A percentile compares a stretch with the other conserved stretches of the same genome.
Evolutionary conservation across 2,329 filamentous ascomycete species (phyloP).

Genomic region (Talaromyces sp.): DNA sequence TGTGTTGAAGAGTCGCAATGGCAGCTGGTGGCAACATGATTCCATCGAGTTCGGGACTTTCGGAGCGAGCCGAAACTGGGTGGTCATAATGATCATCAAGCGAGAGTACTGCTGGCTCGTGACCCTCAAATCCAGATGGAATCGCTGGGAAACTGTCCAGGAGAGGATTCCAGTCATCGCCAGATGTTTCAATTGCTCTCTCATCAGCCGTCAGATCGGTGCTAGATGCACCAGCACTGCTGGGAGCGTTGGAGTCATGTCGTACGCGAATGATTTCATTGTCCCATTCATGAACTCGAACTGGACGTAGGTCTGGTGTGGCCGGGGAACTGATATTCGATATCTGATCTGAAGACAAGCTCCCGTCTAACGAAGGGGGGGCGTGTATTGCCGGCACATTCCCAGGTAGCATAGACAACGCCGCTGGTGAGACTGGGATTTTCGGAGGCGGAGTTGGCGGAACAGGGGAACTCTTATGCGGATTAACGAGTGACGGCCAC

Average conservation of each 20-base stretch:
- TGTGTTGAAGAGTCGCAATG: constrained; percentile 71
- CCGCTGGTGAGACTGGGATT: constrained; percentile 70
- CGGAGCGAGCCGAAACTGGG: constrained; percentile 11
- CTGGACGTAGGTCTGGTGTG: constrained; percentile 65
- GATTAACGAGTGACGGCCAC: constrained; percentile 52
- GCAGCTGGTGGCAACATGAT: constrained; percentile 74
- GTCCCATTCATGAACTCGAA: constrained; percentile 59
- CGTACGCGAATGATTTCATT: constrained; percentile 30
- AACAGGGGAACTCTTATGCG: constrained; percentile 45
- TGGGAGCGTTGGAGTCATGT: constrained; percentile 28
- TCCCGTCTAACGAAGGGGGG: constrained; percentile 84
- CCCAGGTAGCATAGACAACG: constrained; percentile 66
- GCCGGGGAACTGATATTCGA: constrained; percentile 76
- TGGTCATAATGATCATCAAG: constrained; percentile 18
- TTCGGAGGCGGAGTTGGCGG: constrained; percentile 48
- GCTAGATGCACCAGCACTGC: constrained; percentile 23
- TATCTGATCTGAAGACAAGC: constrained; percentile 80
- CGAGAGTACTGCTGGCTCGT: constrained; percentile 20
- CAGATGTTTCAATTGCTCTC: constrained; percentile 34
- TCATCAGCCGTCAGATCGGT: constrained; percentile 26
- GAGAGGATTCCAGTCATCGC: constrained; percentile 57
- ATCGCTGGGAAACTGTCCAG: constrained; percentile 39
- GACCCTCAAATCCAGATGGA: constrained; percentile 24
- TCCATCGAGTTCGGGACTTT: constrained; percentile 40
- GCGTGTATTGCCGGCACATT: constrained; percentile 70